Percentiles rank a stretch among this genome's conserved stretches.
Conservation (phyloP, 305 asterid species). For the Fraxinus latifolia region DNA sequence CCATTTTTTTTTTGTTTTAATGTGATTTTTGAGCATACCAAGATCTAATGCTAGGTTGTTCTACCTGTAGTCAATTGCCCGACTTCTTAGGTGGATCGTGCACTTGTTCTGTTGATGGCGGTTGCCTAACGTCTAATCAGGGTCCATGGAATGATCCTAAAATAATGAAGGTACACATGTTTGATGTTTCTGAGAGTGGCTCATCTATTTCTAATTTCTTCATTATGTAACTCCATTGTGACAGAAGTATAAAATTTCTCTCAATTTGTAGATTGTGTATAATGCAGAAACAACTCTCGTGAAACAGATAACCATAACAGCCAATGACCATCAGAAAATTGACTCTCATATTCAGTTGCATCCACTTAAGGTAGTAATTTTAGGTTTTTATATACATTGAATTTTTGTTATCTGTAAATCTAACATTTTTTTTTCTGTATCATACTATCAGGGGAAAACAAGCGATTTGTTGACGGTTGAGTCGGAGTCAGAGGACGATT, state of each 20-base stretch:
- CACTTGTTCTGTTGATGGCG: constrained; percentile 77
- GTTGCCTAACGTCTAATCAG: constrained; percentile 83
- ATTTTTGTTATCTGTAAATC: neutral
- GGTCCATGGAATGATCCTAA: constrained; percentile 98
- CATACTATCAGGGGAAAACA: constrained; percentile 38
- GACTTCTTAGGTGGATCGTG: constrained; percentile 92
- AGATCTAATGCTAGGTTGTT: constrained; percentile 22
- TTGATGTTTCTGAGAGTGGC: neutral
- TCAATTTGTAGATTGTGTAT: constrained; percentile 53
- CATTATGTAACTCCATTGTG: neutral
- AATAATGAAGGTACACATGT: constrained; percentile 62
- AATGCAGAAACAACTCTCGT: constrained; percentile 43
- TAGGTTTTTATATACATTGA: neutral
- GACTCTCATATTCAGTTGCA: constrained; percentile 29
- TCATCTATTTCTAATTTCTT: constrained; percentile 3
- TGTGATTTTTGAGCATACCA: constrained; percentile 20
- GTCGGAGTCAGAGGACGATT: constrained; percentile 41
- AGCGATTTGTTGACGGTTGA: constrained; percentile 32
- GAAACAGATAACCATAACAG: constrained; percentile 37
- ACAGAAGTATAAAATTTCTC: neutral
- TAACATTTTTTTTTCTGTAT: neutral
- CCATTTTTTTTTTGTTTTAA: neutral
- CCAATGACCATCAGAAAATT: constrained; percentile 37
- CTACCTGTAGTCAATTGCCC: constrained; percentile 76
- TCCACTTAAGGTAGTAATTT: constrained; percentile 40